Conservation (phyloP, 805 yeast genomes). For the Kuraishia ogatae region DNA sequence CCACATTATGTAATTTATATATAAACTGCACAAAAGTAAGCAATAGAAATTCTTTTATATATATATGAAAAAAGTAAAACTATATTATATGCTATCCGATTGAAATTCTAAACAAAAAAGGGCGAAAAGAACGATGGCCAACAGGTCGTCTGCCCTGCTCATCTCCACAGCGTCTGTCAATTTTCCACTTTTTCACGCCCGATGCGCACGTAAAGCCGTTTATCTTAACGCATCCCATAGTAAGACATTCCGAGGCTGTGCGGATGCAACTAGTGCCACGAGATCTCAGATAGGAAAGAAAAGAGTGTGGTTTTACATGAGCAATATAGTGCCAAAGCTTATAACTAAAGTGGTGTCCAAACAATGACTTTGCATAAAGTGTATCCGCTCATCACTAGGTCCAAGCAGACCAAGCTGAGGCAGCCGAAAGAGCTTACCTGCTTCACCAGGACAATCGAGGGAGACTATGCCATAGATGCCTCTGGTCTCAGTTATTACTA, state of each 20-base stretch:
- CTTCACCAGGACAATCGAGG: slow-evolving; percentile 55
- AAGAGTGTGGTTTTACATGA: too few relatives aligned
- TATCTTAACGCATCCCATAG: too few relatives aligned
- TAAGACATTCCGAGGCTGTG: too few relatives aligned
- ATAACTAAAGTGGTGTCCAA: background rate
- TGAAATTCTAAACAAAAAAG: too few relatives aligned
- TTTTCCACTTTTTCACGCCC: background rate
- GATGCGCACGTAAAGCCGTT: background rate
- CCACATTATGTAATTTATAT: slow-evolving; percentile 19
- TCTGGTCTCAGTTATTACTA: slow-evolving; percentile 64
- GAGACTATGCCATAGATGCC: slow-evolving; percentile 42
- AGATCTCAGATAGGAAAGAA: too few relatives aligned
- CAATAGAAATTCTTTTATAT: background rate
- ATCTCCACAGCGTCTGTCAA: background rate
- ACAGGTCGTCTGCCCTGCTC: background rate
- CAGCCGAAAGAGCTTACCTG: slow-evolving; percentile 80
- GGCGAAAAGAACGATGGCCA: background rate
- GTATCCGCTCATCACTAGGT: slow-evolving; percentile 35
- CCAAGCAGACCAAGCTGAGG: slow-evolving; percentile 60
- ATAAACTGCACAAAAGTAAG: background rate
- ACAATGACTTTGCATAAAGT: slow-evolving; percentile 8
- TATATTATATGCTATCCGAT: background rate
- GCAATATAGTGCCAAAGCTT: too few relatives aligned
- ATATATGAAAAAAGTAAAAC: background rate
- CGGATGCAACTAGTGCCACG: too few relatives aligned